Conservation (phyloP, 768 basidiomycete species). For the Suillus ampliporus region DNA sequence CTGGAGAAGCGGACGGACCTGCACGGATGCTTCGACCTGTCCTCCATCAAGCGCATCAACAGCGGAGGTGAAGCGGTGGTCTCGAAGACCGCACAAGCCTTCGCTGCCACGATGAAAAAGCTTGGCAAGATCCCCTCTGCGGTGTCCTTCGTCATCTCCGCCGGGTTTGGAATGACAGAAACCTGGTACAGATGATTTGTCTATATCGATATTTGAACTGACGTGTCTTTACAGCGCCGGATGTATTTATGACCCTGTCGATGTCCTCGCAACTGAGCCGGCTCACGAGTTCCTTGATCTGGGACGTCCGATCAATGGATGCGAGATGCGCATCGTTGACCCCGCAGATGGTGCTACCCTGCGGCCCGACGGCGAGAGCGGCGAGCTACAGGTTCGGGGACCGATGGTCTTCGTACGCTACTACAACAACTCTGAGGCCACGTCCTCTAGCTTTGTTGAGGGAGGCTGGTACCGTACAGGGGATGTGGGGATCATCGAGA, state of each 20-base stretch:
- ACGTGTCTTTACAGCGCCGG: conserved; percentile 34
- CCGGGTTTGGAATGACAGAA: conserved; percentile 50
- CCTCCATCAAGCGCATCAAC: conserved; percentile 41
- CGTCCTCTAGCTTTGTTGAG: conserved; percentile 48
- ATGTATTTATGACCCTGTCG: conserved; percentile 43
- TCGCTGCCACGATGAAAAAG: conserved; percentile 37
- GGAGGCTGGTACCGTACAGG: conserved; percentile 67
- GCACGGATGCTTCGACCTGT: conserved; percentile 38
- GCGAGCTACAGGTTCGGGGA: conserved; percentile 48
- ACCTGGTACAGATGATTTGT: conserved; percentile 36
- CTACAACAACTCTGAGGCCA: conserved; percentile 54
- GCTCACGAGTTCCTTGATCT: conserved; percentile 45
- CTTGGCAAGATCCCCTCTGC: conserved; percentile 23
- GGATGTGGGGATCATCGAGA: conserved; percentile 49
- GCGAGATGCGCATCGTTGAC: conserved; percentile 42
- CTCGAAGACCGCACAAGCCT: conserved; percentile 43
- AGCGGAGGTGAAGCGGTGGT: conserved; percentile 51
- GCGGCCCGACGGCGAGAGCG: conserved; percentile 38
- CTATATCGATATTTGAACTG: neutral
- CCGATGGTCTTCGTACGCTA: conserved; percentile 49
- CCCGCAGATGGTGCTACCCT: conserved; percentile 31
- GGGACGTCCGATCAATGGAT: conserved; percentile 35
- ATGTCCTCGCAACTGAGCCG: conserved; percentile 24
- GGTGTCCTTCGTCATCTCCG: conserved; percentile 21
- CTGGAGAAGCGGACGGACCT: conserved; percentile 29